Base-by-base conservation (phyloP, 306 rosid species). In the Abrus pulchellus region DNA sequence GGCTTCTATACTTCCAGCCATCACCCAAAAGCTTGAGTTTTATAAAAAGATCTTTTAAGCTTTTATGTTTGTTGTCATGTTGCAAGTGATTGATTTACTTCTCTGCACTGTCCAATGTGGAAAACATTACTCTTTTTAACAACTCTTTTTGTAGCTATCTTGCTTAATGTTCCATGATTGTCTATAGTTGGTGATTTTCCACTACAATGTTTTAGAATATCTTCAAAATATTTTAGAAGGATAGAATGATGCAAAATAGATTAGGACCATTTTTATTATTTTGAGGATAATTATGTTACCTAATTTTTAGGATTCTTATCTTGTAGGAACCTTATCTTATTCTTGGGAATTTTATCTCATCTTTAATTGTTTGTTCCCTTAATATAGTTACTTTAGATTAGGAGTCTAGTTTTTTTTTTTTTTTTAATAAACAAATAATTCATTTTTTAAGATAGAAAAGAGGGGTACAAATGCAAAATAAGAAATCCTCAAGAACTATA, bases 221-320 rank as follows among this genome's bases (percentile, higher is more conserved):
- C 64, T 57, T 28, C 40, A 29, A 9, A 57, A 34, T 49, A 76
- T 63, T 34, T 63, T 14, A 63, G 64, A 64, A 32, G 80, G 63
- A 76, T 61, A 59, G 32, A 74, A 49, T 6, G 53, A 43, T 43
- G 53, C 49, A 67, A 49, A 34, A 50, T 76, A 62, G 52, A 48
- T n/a, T 76, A 14, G 50, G 14, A 59, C 44, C 20, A 44, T 13
- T 32, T 45, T 14, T 29, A 10, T 30, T 44, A 9, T 53, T 53
- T 33, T 60, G 5, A 29, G 69, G 49, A 63, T 49, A 48, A 48
- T 34, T 61, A 1, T 62, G 48, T 41, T 33, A 47, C 34, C 11
- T 60, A 47, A 32, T 60, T 33, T 60, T 3, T 75, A 30, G 69
- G 57, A 28, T 30, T 38, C 59, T 41, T 40, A 41, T 74, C 67